Base-by-base conservation (phyloP, 176 grass and related monocot genomes). In the Carex littledalei region DNA sequence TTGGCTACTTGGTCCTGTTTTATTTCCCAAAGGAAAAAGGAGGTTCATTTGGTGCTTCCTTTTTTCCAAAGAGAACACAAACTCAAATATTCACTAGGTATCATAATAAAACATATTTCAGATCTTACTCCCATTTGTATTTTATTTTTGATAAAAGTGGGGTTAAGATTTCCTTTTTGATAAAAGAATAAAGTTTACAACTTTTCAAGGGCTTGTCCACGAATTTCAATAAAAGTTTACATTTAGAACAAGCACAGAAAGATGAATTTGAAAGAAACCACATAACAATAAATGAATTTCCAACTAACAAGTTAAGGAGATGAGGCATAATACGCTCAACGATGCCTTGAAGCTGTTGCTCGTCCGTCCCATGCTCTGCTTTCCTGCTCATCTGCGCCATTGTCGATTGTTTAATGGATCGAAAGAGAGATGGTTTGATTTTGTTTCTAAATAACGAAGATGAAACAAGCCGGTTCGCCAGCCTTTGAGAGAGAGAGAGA, bases 281-380 rank as follows among this genome's bases (percentile, higher is more conserved):
- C 22, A n/a, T n/a, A n/a, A n/a, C n/a, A n/a, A n/a, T 1, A 53
- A 78, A 16, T 15, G 12, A 17, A 71, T 45, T 76, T 56, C 5
- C 22, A 21, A 83, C 84, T 78, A 17, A 90, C 88, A 87, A 57
- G 62, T 86, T 90, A 21, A 90, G 80, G 61, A 90, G 88, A 68
- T 84, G 88, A 73, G 85, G 84, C 15, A 90, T 80, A 32, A 90
- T 84, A 59, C 43, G 80, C 47, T 86, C 35, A 21, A 79, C 18
- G 84, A 84, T 71, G 18, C 67, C 87, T 64, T 84, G 31, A 4
- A 78, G 16, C 59, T 84, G 61, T 6, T n/a, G 20, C 18, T 68
- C 56, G 47, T 63, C 83, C 34, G 45, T 56, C 22, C 9, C 21
- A 17, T 59, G 63, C 70, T 85, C 87, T 6, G 71, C 0, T 43